Conservation (phyloP, 495 filamentous ascomycete genomes). For the Penicillium subrubescens region DNA sequence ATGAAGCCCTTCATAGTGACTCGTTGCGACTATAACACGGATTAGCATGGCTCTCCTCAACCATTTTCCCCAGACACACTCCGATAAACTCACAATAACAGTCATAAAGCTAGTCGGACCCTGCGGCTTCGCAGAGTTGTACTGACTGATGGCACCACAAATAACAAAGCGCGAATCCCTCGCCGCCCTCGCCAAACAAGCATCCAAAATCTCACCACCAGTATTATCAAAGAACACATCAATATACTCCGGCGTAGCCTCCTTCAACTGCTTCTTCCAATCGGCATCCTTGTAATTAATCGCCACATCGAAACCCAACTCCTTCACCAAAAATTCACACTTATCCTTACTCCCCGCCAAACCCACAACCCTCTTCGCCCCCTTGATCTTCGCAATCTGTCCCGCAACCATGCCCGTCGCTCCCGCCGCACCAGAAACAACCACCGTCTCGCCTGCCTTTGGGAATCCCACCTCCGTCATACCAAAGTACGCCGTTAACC, state of each 20-base stretch:
- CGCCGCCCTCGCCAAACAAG: slow-evolving; percentile 49
- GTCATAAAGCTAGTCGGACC: slow-evolving; percentile 51
- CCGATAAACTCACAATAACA: slow-evolving; percentile 46
- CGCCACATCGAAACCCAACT: slow-evolving; percentile 54
- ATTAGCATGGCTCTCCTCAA: slow-evolving; percentile 19
- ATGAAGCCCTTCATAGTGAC: slow-evolving; percentile 60
- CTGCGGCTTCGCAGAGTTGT: slow-evolving; percentile 49
- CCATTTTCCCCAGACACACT: too few relatives aligned
- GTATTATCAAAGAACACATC: slow-evolving; percentile 63
- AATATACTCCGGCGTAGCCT: slow-evolving; percentile 52
- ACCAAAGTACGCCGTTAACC: slow-evolving; percentile 70
- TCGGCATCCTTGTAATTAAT: slow-evolving; percentile 59
- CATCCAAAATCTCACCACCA: slow-evolving; percentile 58
- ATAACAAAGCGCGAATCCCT: slow-evolving; percentile 53
- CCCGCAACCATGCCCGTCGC: slow-evolving; percentile 70
- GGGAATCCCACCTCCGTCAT: slow-evolving; percentile 60
- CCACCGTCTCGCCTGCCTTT: slow-evolving; percentile 61
- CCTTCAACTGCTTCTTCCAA: slow-evolving; percentile 53
- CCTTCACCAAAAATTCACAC: slow-evolving; percentile 48
- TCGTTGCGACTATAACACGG: slow-evolving; percentile 41
- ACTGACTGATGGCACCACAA: slow-evolving; percentile 58
- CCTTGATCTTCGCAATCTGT: slow-evolving; percentile 68
- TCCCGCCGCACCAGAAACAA: slow-evolving; percentile 70
- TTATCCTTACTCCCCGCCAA: slow-evolving; percentile 54
- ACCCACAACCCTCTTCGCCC: slow-evolving; percentile 55